A percentile compares a stretch with the other conserved stretches of the same genome.
phyloP scores from a whole-genome alignment of 805 yeast genomes.

The Schizosaccharomyces pombe region DNA sequence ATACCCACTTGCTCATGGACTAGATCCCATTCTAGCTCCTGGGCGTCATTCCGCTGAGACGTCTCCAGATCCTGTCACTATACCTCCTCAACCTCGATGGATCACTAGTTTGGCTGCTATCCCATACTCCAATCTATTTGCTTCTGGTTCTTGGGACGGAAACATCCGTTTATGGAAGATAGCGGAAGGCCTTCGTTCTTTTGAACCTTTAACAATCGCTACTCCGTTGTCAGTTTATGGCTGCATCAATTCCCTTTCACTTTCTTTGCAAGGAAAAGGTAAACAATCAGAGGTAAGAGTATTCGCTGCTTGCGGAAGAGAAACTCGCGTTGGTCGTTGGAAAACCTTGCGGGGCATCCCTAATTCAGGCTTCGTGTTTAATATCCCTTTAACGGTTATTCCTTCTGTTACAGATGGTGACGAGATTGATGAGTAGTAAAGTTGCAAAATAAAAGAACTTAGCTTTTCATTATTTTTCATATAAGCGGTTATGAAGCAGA shows the following conservation, averaged over 20 bases:
- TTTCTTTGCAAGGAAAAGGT: not conserved
- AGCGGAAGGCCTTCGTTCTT: constrained; percentile 36
- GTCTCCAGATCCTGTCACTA: constrained; percentile 15
- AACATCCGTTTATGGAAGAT: constrained; percentile 55
- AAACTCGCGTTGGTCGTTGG: not conserved
- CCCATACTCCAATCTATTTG: constrained; percentile 63
- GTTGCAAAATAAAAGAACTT: no score
- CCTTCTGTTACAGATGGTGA: no score
- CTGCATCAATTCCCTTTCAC: constrained; percentile 7
- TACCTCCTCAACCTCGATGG: constrained; percentile 59
- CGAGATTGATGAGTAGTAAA: no score
- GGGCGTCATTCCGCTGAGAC: constrained; percentile 31
- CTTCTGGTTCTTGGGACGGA: constrained; percentile 81
- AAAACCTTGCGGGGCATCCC: not conserved
- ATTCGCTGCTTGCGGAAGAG: not conserved
- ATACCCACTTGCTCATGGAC: constrained; percentile 56
- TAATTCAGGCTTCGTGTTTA: not conserved
- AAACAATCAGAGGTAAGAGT: not conserved
- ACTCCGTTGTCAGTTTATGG: constrained; percentile 14
- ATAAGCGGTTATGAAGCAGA: no score
- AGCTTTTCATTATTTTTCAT: no score
- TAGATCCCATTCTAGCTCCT: constrained; percentile 25
- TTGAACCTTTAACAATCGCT: constrained; percentile 37
- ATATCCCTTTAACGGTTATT: no score
- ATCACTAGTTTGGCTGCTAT: constrained; percentile 61